These are phyloP conservation scores for Candida anglica DNA, from an alignment of 805 yeast genomes.

Conservation along the genomic window DNA sequence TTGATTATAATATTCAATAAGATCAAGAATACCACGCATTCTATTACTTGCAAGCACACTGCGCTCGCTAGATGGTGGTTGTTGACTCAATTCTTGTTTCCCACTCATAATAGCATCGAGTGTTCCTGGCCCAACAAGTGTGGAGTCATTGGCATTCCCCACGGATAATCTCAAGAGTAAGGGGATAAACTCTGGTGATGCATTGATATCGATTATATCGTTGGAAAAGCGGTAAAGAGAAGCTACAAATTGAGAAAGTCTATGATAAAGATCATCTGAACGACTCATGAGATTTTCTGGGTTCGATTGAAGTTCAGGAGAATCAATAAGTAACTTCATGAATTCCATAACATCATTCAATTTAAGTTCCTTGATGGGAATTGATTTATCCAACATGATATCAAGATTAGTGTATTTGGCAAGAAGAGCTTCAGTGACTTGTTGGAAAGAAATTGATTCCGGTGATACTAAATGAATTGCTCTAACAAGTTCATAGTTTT, in stretches of 20 bases:
- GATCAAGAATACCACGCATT: slow-evolving; percentile 24
- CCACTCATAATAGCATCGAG: too few species aligned
- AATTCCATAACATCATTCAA: slow-evolving; percentile 24
- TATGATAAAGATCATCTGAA: slow-evolving; percentile 18
- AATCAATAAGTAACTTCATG: slow-evolving; percentile 31
- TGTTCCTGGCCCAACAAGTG: slow-evolving; percentile 18
- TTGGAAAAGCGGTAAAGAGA: slow-evolving; percentile 21
- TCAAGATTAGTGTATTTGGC: slow-evolving; percentile 24
- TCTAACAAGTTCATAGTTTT: slow-evolving; percentile 19
- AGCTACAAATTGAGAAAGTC: slow-evolving; percentile 24
- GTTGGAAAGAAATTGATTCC: slow-evolving; percentile 17
- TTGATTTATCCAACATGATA: slow-evolving; percentile 6
- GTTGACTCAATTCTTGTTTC: background rate
- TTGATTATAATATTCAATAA: slow-evolving; percentile 21
- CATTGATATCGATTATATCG: slow-evolving; percentile 12
- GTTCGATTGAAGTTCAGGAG: slow-evolving; percentile 17
- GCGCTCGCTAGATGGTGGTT: background rate
- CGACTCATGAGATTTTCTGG: slow-evolving; percentile 3
- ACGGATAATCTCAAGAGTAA: slow-evolving; percentile 29
- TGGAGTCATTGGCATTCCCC: slow-evolving; percentile 7
- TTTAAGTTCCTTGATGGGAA: slow-evolving; percentile 13
- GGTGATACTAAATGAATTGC: slow-evolving; percentile 24
- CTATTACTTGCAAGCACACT: slow-evolving; percentile 21
- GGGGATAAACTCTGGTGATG: slow-evolving; percentile 25
- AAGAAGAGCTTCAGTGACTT: slow-evolving; percentile 18